Base-by-base conservation (phyloP, 1,284 basidiomycete genomes). In the Macrocystidia cucumis region DNA sequence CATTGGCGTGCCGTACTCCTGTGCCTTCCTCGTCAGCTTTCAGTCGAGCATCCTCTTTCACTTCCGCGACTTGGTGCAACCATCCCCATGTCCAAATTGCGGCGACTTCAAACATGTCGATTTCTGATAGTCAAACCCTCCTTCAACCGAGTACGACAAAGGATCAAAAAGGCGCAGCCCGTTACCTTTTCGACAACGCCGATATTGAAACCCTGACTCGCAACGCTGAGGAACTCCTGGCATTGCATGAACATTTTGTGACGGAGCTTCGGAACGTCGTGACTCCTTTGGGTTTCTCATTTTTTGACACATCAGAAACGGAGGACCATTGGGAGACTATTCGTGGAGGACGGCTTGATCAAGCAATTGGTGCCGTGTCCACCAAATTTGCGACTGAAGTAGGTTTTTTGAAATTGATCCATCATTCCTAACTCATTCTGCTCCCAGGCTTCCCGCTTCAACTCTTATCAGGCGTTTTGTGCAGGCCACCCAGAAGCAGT, bases 381-480 rank as follows among this genome's bases (percentile, higher is more conserved):
- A 60, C 67, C 4, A 69, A 80, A 21, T 86, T 89, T 50, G 64
- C 76, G 9, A 68, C 76, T 22, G 71, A 85, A 57, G 85, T 83
- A 50, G 46, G 71, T 56, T 14, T 14, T 33, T 31, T 37, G 21
- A 39, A n/a, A 31, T 20, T 26, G 42, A 30, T 34, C 31, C 30
- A 8, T 36, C 35, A 30, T 21, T 31, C 35, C 9, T n/a, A 32
- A 36, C 29, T 39, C 22, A 37, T 27, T 34, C 13, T 42, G 41
- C 7, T 44, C 1, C n/a, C 49, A 91, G 88, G 78, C 80, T 12
- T 63, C 78, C 9, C 64, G 71, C 27, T 92, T 93, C 48, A 65
- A 72, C 37, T 68, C 78, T 1, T 96, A 96, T 61, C 74, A 89
- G 54, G 60, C 70, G 8, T 95, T 90, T 49, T 95, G 91, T 50